Base-by-base conservation (phyloP, 1,284 basidiomycete genomes). In the Ustilago esculenta region DNA sequence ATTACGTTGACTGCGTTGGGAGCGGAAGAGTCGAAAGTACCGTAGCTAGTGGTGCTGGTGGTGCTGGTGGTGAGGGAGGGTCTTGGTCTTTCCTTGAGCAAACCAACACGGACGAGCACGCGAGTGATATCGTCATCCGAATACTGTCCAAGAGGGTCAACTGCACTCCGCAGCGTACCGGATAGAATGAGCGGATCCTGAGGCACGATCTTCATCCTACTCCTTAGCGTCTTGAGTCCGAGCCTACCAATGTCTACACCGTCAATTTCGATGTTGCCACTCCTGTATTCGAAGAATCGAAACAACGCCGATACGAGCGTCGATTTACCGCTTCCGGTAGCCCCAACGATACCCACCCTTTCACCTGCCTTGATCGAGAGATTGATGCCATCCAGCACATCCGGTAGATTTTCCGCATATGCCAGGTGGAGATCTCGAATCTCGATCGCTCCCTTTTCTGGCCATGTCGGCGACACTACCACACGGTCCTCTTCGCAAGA, bases 291-390 rank as follows among this genome's bases (percentile, higher is more conserved):
- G 36, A 90, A 86, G 40, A 88, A 88, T 18, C 90, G 87, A 82
- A 93, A 89, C n/a, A 94, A 84, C 2, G 85, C 82, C 50, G 87
- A 87, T n/a, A 92, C 84, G 10, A 93, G 82, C 0, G 90, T 90
- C 42, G 87, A 88, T 83, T 91, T 91, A 29, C 90, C 90, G 74
- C 82, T 76, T 7, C 85, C 85, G 1, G 84, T 82, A 4, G 74
- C 64, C 17, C 85, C 85, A 5, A 86, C 85, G 27, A 86, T 84
- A 27, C 85, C 86, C 18, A 87, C 83, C 80, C 86, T 86, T 75
- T 87, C 84, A 5, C 84, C 83, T 0, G 81, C 81, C 0, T 71
- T 69, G 33, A 87, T 76, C 10, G 75, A 37, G 18, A 85, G 59
- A 1, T 68, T 76, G 34, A 86, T 75, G 8, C 84, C 83, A 56